Conservation (phyloP, 306 rosid species). For the Echinosophora koreensis region DNA sequence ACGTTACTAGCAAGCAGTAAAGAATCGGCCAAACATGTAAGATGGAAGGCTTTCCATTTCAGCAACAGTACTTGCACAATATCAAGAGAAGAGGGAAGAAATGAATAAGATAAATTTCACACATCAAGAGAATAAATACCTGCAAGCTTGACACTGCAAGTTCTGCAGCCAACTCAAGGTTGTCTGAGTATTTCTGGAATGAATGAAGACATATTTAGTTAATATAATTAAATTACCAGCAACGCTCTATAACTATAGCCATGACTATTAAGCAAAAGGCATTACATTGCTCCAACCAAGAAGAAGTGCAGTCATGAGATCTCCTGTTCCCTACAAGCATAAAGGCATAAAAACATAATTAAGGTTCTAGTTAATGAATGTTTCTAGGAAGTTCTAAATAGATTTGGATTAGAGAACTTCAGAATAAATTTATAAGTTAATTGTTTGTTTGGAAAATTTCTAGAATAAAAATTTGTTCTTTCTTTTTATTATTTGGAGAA, state of each 20-base stretch:
- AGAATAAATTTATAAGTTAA: not conserved
- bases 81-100: slow-evolving; percentile 27
- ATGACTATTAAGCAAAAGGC: slow-evolving; percentile 39
- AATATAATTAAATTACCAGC: slow-evolving; percentile 26
- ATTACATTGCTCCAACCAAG: slow-evolving; percentile 97
- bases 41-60: slow-evolving; percentile 15
- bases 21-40: not conserved
- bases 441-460: not conserved
- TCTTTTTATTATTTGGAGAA: not conserved
- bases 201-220: slow-evolving; percentile 26
- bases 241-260: slow-evolving; percentile 28
- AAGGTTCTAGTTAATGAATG: slow-evolving; percentile 17
- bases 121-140: slow-evolving; percentile 54
- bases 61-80: not conserved
- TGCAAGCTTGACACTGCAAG: slow-evolving; percentile 89
- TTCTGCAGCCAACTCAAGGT: slow-evolving; percentile 80
- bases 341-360: slow-evolving; percentile 21
- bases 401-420: not conserved
- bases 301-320: slow-evolving; percentile 86
- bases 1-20: not conserved
- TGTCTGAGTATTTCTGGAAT: slow-evolving; percentile 75
- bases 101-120: slow-evolving; percentile 12
- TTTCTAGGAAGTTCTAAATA: slow-evolving; percentile 9
- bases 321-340: slow-evolving; percentile 86
- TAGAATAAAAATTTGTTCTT: not conserved